A percentile compares a stretch with the other conserved stretches of the same genome.
phyloP scores from a whole-genome alignment of 306 rosid species.

The Benincasa hispida region DNA sequence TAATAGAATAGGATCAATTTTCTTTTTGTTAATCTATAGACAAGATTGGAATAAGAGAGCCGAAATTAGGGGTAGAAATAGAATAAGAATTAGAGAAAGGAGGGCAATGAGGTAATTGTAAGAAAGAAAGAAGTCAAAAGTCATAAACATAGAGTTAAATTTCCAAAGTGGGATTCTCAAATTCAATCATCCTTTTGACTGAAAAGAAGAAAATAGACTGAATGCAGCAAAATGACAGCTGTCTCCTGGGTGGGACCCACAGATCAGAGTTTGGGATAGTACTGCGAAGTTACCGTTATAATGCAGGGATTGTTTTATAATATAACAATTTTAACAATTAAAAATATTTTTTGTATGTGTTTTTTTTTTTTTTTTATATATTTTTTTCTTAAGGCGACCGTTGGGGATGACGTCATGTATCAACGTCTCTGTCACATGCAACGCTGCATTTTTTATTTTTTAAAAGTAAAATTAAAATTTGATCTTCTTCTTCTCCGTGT shows the following conservation, averaged over 20 bases:
- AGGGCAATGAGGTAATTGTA: neutral
- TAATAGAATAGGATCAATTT: too few species aligned
- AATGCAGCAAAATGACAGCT: neutral
- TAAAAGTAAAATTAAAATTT: neutral
- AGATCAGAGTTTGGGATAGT: neutral
- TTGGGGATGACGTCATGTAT: neutral
- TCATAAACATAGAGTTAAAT: neutral
- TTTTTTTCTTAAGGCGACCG: neutral
- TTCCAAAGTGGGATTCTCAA: neutral
- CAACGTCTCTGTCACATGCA: conserved; percentile 1
- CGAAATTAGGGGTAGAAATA: neutral
- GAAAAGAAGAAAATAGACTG: neutral
- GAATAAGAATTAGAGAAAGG: neutral
- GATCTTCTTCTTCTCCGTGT: neutral
- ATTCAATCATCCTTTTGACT: neutral
- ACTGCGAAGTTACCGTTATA: neutral
- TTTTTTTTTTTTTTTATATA: too few species aligned
- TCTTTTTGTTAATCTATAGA: neutral
- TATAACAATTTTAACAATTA: neutral
- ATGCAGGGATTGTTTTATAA: neutral
- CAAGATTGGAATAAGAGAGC: neutral
- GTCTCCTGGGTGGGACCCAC: neutral
- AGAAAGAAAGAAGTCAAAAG: neutral
- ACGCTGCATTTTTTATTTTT: neutral
- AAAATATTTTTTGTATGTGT: neutral